A percentile compares a stretch with the other conserved stretches of the same genome.
phyloP scores from a whole-genome alignment of 768 basidiomycete genomes.

The Chiua virens region DNA sequence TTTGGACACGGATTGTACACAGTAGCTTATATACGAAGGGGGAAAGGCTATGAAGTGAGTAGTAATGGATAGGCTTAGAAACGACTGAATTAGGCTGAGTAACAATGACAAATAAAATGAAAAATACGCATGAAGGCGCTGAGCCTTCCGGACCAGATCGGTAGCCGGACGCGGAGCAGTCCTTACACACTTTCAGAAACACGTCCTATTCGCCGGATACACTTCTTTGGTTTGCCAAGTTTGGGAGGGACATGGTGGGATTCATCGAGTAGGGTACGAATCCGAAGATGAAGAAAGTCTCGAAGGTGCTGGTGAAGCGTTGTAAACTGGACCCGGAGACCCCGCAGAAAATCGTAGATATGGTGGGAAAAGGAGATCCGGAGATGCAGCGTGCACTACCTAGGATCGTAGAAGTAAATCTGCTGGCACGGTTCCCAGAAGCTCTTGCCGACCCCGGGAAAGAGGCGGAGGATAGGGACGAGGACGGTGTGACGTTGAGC shows the following conservation, averaged over 20 bases:
- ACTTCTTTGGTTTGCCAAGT: constrained; percentile 15
- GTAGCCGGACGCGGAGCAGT: no score
- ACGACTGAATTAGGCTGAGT: no score
- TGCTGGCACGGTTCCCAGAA: not conserved
- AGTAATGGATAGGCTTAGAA: no score
- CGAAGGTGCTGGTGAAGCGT: constrained; percentile 21
- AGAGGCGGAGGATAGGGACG: not conserved
- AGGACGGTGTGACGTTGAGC: not conserved
- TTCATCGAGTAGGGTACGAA: constrained; percentile 13
- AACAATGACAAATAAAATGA: no score
- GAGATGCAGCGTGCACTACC: not conserved
- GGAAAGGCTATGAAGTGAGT: no score
- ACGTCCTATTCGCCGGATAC: constrained; percentile 15
- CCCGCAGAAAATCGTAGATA: constrained; percentile 21
- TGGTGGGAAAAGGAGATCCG: constrained; percentile 20
- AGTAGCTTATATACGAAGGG: no score
- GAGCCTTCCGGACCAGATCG: no score
- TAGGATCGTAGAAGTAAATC: not conserved
- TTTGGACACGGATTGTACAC: no score
- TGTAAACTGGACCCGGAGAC: constrained; percentile 28
- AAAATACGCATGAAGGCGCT: no score
- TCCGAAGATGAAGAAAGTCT: constrained; percentile 19
- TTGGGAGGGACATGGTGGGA: constrained; percentile 9
- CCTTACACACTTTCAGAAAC: no score
- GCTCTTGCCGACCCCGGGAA: not conserved